phyloP scores from a whole-genome alignment of 2,329 filamentous ascomycete species.

The Beauveria sp. region DNA sequence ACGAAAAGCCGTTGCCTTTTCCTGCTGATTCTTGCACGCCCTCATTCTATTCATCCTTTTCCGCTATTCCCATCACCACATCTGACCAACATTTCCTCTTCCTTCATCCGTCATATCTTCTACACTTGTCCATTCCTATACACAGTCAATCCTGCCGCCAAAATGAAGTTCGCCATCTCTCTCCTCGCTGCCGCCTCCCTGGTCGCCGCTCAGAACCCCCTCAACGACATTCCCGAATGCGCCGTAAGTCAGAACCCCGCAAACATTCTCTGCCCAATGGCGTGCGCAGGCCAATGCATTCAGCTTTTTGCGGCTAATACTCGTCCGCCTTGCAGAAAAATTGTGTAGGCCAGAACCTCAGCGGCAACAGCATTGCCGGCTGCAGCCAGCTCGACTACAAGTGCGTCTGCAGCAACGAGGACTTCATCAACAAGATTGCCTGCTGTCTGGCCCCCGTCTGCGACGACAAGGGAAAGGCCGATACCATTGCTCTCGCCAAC shows the following conservation, averaged over 20 bases:
- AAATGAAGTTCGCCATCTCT: conserved; percentile 29
- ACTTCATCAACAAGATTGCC: conserved; percentile 32
- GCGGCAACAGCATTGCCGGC: conserved; percentile 27
- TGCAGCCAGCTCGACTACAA: conserved; percentile 30
- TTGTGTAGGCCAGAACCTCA: conserved; percentile 27
- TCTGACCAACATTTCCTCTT: background rate
- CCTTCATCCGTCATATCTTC: background rate
- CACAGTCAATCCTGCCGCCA: conserved; percentile 10
- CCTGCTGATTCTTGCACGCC: background rate
- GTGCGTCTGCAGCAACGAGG: conserved; percentile 34
- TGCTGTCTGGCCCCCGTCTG: conserved; percentile 33
- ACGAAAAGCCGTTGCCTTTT: background rate
- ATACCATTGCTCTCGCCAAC: conserved; percentile 29
- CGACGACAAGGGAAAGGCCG: conserved; percentile 22
- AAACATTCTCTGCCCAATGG: background rate
- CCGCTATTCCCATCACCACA: background rate
- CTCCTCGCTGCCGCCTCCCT: conserved; percentile 23
- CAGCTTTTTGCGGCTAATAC: background rate
- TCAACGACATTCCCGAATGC: conserved; percentile 27
- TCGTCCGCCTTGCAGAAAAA: conserved; percentile 7
- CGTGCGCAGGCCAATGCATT: background rate
- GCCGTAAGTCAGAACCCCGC: conserved; percentile 26
- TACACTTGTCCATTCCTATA: background rate
- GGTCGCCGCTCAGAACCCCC: conserved; percentile 24
- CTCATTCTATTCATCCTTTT: background rate